Percentiles rank a stretch among this genome's conserved stretches.
Evolutionary conservation across 164 flowering plant genomes (phyloP).

Genomic region (Euptelea pleiosperma): DNA sequence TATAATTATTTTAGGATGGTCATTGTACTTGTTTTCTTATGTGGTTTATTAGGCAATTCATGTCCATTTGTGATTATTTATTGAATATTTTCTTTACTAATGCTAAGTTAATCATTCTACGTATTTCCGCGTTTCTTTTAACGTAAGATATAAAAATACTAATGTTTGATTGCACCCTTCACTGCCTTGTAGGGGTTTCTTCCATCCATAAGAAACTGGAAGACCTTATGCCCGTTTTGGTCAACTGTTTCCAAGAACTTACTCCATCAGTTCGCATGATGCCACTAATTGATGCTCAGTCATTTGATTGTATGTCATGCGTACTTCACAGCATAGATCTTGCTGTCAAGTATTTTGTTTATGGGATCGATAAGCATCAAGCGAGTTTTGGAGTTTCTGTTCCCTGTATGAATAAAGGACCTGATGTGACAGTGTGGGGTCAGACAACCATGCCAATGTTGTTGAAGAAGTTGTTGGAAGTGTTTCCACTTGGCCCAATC

Average conservation of each 20-base stretch:
- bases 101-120: neutral
- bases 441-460: conserved; percentile 29
- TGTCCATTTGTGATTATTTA: too few relatives aligned
- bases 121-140: neutral
- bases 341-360: conserved; percentile 36
- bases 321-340: conserved; percentile 68
- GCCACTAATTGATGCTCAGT: conserved; percentile 43
- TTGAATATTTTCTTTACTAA: too few relatives aligned
- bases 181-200: conserved; percentile 34
- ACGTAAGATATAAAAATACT: neutral
- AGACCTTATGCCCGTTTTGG: conserved; percentile 62
- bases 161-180: neutral
- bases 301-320: conserved; percentile 61
- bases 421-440: conserved; percentile 20
- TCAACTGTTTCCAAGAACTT: conserved; percentile 66
- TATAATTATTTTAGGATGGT: too few relatives aligned
- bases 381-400: conserved; percentile 16
- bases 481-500: conserved; percentile 57
- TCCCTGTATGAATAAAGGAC: conserved; percentile 18
- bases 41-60: too few relatives aligned
- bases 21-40: too few relatives aligned
- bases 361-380: conserved; percentile 21
- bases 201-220: conserved; percentile 36
- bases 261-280: conserved; percentile 32
- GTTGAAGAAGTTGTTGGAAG: conserved; percentile 48